Evolutionary conservation across 371 early-diverging fungal genomes (phyloP).

Genomic region (Rhizopus arrhizus): DNA sequence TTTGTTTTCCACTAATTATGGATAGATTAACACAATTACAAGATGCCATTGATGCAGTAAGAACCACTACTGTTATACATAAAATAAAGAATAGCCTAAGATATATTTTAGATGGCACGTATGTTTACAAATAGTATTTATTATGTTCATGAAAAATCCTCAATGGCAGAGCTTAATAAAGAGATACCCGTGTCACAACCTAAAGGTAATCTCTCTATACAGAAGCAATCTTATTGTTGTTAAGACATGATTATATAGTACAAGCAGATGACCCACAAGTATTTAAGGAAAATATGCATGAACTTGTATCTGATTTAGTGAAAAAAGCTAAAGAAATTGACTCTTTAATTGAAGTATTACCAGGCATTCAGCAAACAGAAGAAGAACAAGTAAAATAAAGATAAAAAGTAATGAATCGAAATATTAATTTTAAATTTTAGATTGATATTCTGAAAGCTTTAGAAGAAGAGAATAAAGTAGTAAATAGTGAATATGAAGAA

Average conservation of each 20-base stretch:
- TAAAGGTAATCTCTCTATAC: conserved; percentile 31
- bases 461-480: conserved; percentile 49
- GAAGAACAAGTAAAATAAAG: conserved; percentile 59
- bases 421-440: conserved; percentile 8
- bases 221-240: not conserved
- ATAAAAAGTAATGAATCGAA: not conserved
- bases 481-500: conserved; percentile 52
- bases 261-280: conserved; percentile 52
- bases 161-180: conserved; percentile 44
- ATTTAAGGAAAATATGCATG: conserved; percentile 61
- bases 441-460: conserved; percentile 28
- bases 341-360: conserved; percentile 65
- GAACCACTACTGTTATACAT: not conserved
- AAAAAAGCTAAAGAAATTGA: conserved; percentile 76
- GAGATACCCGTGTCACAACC: conserved; percentile 49
- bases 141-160: conserved; percentile 55
- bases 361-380: conserved; percentile 66
- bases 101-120: conserved; percentile 41
- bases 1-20: conserved; percentile 26
- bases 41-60: conserved; percentile 63
- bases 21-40: conserved; percentile 65
- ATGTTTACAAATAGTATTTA: conserved; percentile 59
- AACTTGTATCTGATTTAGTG: conserved; percentile 67
- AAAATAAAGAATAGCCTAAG: not conserved
- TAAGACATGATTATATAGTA: conserved; percentile 22